phyloP scores from a whole-genome alignment of 2,329 filamentous ascomycete genomes.

The Penicillium sp. region DNA sequence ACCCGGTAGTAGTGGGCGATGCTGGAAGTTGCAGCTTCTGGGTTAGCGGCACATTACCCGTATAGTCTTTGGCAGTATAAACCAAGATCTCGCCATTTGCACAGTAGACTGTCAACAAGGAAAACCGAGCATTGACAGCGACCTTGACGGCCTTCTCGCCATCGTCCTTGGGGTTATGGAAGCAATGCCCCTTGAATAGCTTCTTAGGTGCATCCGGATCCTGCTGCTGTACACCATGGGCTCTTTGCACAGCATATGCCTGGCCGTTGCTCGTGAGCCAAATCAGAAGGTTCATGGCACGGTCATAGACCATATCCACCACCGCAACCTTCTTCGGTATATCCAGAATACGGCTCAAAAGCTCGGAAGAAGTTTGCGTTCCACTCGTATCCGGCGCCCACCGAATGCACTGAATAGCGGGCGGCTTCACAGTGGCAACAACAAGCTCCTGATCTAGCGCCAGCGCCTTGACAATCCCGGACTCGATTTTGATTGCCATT shows the following conservation, averaged over 20 bases:
- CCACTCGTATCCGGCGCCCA: constrained; percentile 82
- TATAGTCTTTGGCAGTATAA: constrained; percentile 91
- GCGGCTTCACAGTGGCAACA: constrained; percentile 83
- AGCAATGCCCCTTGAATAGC: constrained; percentile 85
- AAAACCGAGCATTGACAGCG: constrained; percentile 91
- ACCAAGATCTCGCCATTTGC: constrained; percentile 72
- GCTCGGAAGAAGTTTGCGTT: constrained; percentile 82
- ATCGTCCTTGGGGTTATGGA: constrained; percentile 65
- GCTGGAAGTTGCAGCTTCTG: constrained; percentile 69
- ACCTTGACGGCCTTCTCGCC: constrained; percentile 63
- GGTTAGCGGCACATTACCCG: constrained; percentile 83
- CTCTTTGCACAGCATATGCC: constrained; percentile 83
- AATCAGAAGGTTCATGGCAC: constrained; percentile 90
- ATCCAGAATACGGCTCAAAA: constrained; percentile 82
- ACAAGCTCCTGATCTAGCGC: constrained; percentile 89
- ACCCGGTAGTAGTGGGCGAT: constrained; percentile 62
- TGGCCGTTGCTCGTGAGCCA: constrained; percentile 88
- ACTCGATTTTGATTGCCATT: constrained; percentile 97
- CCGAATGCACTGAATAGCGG: constrained; percentile 92
- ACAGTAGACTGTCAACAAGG: constrained; percentile 82
- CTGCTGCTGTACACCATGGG: constrained; percentile 35
- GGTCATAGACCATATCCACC: constrained; percentile 82
- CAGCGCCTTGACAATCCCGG: constrained; percentile 80
- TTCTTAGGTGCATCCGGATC: constrained; percentile 53
- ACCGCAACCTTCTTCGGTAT: constrained; percentile 71